These are phyloP conservation scores for Saccharomyces jurei DNA, from an alignment of 805 yeast species.

Conservation along the genomic window DNA sequence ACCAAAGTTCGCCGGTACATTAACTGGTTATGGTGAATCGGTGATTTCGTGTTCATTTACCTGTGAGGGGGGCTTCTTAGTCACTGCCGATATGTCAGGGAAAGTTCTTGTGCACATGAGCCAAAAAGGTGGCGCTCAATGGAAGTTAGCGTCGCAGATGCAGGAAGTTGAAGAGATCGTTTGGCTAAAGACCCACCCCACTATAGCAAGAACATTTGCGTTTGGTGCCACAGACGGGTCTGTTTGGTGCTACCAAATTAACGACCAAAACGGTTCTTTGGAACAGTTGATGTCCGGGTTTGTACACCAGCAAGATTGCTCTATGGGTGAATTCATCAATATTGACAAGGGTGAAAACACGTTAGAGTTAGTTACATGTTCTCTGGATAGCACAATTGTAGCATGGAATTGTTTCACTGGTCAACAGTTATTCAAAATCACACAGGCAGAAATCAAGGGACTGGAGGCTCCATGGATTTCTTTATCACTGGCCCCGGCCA, in stretches of 20 bases:
- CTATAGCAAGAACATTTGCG: conserved; percentile 65
- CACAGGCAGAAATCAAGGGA: conserved; percentile 62
- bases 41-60: conserved; percentile 81
- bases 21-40: conserved; percentile 80
- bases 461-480: conserved; percentile 86
- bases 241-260: conserved; percentile 84
- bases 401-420: conserved; percentile 86
- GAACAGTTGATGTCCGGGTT: conserved; percentile 73
- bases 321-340: conserved; percentile 69
- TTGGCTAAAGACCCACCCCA: conserved; percentile 78
- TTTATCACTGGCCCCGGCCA: conserved; percentile 33
- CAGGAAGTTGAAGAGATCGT: conserved; percentile 87
- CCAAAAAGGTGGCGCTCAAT: conserved; percentile 69
- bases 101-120: conserved; percentile 66
- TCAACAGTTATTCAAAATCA: conserved; percentile 57
- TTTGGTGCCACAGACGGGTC: conserved; percentile 90
- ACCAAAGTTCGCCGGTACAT: conserved; percentile 67
- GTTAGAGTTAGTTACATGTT: conserved; percentile 60
- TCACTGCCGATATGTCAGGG: conserved; percentile 96
- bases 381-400: conserved; percentile 81
- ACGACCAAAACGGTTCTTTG: conserved; percentile 39
- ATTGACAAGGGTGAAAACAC: conserved; percentile 45
- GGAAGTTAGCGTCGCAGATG: conserved; percentile 62
- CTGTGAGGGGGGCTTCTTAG: conserved; percentile 65
- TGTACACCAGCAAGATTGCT: conserved; percentile 73